Base-by-base conservation (phyloP, 2,329 filamentous ascomycete species). In the Domatiomyces globalis region DNA sequence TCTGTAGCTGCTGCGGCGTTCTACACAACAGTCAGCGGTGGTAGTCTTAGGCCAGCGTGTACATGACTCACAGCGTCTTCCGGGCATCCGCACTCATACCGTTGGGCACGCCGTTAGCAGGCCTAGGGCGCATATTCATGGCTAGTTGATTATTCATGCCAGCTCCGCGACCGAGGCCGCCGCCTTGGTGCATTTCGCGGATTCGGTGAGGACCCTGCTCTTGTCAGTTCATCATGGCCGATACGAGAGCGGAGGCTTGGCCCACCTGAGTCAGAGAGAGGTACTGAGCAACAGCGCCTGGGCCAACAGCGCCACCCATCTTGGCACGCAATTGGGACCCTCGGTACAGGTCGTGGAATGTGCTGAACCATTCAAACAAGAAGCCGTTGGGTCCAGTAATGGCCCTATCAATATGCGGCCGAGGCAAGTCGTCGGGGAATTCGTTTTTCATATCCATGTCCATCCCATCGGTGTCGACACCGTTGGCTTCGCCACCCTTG, bases 341-440 rank as follows among this genome's bases (percentile, higher is more conserved):
- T 63, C 81, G 81, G 69, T 85, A 94, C 61, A 96, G 87, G 63
- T 98, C 92, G 88, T 88, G 96, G 68, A 98, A 98, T 49, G 95
- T 78, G 63, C 83, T 87, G 73, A 94, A 98, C 92, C 92, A 98
- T 63, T 96, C 92, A 60, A 87, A 84, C n/a, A 98, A 74, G 63
- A 98, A 96, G 22, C 59, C 59, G 8, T 54, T 53, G 19, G 86
- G 87, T 56, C 79, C 85, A 62, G 84, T 84, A 50, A 77, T 47
- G 78, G 77, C 64, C n/a, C n/a, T n/a, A 74, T 76, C 10, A 82
- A 80, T 5, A 79, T 61, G 51, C 15, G 70, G 69, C 20, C 69
- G 75, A 4, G 90, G 90, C 42, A 96, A 76, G 63, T 94, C 88
- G 52, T 83, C 79, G 0, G 86, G 85, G 44, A 84, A 76, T 56